Conservation (phyloP, 1,139 yeast genomes). For the Kodamaea arcana region DNA sequence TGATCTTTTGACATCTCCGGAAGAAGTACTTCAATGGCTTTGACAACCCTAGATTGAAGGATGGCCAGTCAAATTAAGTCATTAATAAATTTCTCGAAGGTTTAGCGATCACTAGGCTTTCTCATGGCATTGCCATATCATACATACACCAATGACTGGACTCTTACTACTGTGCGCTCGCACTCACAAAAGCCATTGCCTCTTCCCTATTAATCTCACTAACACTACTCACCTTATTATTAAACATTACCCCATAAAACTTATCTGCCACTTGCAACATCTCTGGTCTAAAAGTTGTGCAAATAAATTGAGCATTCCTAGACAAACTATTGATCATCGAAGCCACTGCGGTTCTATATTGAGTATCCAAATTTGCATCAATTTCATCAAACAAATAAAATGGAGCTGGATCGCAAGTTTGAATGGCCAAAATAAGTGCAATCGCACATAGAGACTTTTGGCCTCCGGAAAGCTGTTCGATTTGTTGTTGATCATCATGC, state of each 20-base stretch:
- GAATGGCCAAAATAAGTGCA: slow-evolving; percentile 89
- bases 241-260: slow-evolving; percentile 83
- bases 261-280: slow-evolving; percentile 84
- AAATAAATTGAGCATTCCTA: slow-evolving; percentile 75
- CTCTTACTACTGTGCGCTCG: too few relatives aligned
- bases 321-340: slow-evolving; percentile 65
- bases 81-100: too few relatives aligned
- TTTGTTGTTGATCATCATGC: slow-evolving; percentile 79
- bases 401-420: slow-evolving; percentile 94
- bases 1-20: too few relatives aligned
- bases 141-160: too few relatives aligned
- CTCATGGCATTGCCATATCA: too few relatives aligned
- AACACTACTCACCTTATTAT: slow-evolving; percentile 78
- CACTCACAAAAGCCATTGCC: slow-evolving; percentile 80
- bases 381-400: slow-evolving; percentile 93
- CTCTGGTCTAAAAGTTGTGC: slow-evolving; percentile 94
- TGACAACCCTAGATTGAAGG: too few relatives aligned
- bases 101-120: too few relatives aligned
- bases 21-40: too few relatives aligned
- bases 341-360: slow-evolving; percentile 88
- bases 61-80: too few relatives aligned
- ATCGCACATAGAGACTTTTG: slow-evolving; percentile 94
- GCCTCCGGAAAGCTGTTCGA: slow-evolving; percentile 93
- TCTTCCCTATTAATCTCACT: slow-evolving; percentile 65
- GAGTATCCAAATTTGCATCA: slow-evolving; percentile 93